phyloP scores from a whole-genome alignment of 768 basidiomycete species.

The Flagelloscypha sp. region DNA sequence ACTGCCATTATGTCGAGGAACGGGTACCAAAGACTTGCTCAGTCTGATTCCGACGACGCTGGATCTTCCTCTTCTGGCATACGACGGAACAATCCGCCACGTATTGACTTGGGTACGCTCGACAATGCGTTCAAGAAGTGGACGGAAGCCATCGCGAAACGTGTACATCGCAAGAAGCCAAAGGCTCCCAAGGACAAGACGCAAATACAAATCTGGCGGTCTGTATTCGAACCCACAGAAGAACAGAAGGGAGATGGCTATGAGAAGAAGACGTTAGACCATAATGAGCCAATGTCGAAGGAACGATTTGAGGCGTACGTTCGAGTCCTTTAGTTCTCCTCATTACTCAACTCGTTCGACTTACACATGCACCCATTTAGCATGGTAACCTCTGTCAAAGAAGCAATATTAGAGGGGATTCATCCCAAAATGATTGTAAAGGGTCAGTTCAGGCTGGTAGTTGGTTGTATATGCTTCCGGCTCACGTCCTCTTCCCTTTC shows the following conservation, averaged over 20 bases:
- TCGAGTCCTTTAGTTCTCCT: constrained; percentile 4
- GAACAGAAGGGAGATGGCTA: too few species aligned
- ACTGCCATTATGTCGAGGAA: constrained; percentile 5
- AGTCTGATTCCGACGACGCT: constrained; percentile 30
- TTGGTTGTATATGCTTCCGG: too few species aligned
- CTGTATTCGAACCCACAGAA: constrained; percentile 69
- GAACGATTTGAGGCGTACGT: constrained; percentile 64
- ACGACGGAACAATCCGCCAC: constrained; percentile 41
- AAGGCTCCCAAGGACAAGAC: constrained; percentile 56
- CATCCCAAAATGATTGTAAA: constrained; percentile 90
- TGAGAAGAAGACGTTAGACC: constrained; percentile 75
- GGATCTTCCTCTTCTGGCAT: too few species aligned
- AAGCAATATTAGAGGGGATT: constrained; percentile 65
- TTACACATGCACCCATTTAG: constrained; percentile 27
- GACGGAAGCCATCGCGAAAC: constrained; percentile 83
- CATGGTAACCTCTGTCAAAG: constrained; percentile 54
- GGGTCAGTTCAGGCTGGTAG: too few species aligned
- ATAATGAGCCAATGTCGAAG: constrained; percentile 67
- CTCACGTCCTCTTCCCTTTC: too few species aligned
- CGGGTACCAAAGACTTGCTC: constrained; percentile 41
- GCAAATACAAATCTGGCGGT: constrained; percentile 69
- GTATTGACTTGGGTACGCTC: constrained; percentile 71
- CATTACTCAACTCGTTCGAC: constrained; percentile 4
- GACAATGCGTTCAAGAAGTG: constrained; percentile 87
- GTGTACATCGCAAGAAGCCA: constrained; percentile 72